These are phyloP conservation scores for Dictyostelium purpureum DNA, from an alignment of 78 protist genomes.

Conservation along the genomic window DNA sequence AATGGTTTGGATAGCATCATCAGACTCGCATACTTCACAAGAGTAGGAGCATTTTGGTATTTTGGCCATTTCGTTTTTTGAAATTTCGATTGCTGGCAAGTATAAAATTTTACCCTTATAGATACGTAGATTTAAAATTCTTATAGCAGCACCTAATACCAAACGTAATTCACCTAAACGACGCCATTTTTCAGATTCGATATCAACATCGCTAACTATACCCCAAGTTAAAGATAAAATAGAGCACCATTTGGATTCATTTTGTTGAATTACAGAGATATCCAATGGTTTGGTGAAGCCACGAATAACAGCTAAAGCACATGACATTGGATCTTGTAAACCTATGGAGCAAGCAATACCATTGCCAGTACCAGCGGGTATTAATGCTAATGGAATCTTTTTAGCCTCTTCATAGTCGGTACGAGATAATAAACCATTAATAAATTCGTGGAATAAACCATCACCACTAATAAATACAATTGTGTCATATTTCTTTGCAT, in stretches of 20 bases:
- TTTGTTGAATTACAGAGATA: constrained; percentile 33
- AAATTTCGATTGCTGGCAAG: constrained; percentile 37
- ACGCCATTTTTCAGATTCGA: constrained; percentile 72
- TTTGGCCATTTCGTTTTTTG: constrained; percentile 11
- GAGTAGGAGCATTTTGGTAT: constrained; percentile 47
- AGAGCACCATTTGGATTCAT: constrained; percentile 44
- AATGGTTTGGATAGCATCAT: background rate
- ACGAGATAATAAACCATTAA: constrained; percentile 60
- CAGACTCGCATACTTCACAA: constrained; percentile 39
- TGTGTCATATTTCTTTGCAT: constrained; percentile 41
- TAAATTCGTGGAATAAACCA: constrained; percentile 71
- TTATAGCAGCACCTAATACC: constrained; percentile 2
- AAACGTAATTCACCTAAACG: constrained; percentile 56
- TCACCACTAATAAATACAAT: constrained; percentile 68
- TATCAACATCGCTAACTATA: constrained; percentile 69
- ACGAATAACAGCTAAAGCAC: constrained; percentile 37
- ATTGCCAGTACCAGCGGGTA: constrained; percentile 69
- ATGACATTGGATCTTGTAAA: constrained; percentile 48
- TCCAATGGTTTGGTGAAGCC: constrained; percentile 72
- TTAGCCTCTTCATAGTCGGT: constrained; percentile 35
- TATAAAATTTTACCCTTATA: constrained; percentile 46
- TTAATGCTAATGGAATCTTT: constrained; percentile 23
- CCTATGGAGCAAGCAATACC: constrained; percentile 71
- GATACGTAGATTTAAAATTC: constrained; percentile 48
- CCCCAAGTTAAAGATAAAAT: constrained; percentile 67